Conservation (phyloP, 2,329 filamentous ascomycete genomes). For the Fusarium vanettenii region DNA sequence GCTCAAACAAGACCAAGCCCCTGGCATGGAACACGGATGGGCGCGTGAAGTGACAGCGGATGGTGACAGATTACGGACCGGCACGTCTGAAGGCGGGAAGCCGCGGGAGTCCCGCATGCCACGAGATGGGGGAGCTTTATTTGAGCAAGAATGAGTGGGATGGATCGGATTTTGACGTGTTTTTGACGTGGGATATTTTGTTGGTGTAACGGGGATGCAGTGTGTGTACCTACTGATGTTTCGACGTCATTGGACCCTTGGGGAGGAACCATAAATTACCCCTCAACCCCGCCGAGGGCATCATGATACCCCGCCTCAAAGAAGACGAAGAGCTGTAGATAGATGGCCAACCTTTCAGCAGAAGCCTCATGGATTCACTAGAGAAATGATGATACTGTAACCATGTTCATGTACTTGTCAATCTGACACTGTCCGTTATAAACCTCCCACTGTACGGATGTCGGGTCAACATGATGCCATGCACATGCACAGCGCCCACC, state of each 20-base stretch:
- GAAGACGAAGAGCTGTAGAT: not conserved
- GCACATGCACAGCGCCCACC: not conserved
- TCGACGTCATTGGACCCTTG: slow-evolving; percentile 28
- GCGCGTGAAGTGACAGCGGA: not conserved
- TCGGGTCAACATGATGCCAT: slow-evolving; percentile 6
- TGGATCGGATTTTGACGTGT: slow-evolving; percentile 1
- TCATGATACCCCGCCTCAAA: not conserved
- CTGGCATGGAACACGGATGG: not conserved
- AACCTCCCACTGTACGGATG: slow-evolving; percentile 13
- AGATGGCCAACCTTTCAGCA: not conserved
- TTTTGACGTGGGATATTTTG: not conserved
- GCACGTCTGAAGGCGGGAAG: not conserved
- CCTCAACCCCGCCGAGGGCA: slow-evolving; percentile 28
- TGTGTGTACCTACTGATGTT: not conserved
- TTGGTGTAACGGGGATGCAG: slow-evolving; percentile 18
- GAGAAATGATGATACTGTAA: not conserved
- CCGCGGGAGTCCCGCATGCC: not conserved
- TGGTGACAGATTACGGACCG: not conserved
- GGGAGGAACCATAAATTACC: not conserved
- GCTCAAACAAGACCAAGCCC: not conserved
- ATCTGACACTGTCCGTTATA: not conserved
- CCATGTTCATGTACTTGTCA: not conserved
- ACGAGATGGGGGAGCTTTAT: not conserved
- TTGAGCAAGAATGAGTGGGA: slow-evolving; percentile 39
- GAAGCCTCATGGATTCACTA: too few species aligned